A percentile compares a stretch with the other conserved stretches of the same genome.
Evolutionary conservation across 2,329 filamentous ascomycete genomes (phyloP).

Genomic region (Hymenoscyphus salicellus): DNA sequence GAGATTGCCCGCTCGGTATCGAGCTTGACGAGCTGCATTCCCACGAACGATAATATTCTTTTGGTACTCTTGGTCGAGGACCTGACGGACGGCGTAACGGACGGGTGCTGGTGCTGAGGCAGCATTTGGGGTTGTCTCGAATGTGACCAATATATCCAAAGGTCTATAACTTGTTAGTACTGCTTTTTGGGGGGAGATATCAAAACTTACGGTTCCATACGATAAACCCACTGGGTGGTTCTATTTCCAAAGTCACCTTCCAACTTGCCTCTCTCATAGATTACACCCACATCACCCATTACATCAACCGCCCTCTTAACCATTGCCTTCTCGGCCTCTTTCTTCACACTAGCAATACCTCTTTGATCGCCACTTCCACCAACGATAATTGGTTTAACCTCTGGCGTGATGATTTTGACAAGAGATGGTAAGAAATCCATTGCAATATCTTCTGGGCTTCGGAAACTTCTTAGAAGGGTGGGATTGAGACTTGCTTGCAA

Average conservation of each 20-base stretch:
- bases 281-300: conserved; percentile 78
- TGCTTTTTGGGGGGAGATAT: not conserved
- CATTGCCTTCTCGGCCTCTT: conserved; percentile 78
- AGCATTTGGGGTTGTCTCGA: conserved; percentile 61
- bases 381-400: conserved; percentile 87
- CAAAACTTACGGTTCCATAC: conserved; percentile 85
- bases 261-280: conserved; percentile 76
- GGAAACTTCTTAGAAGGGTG: conserved; percentile 71
- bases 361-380: conserved; percentile 62
- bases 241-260: conserved; percentile 62
- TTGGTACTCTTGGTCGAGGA: conserved; percentile 84
- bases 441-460: conserved; percentile 72
- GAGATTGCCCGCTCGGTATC: conserved; percentile 54
- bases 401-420: conserved; percentile 77
- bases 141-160: conserved; percentile 75
- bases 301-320: conserved; percentile 76
- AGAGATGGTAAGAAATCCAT: conserved; percentile 84
- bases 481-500: conserved; percentile 73
- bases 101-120: conserved; percentile 63
- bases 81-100: conserved; percentile 89
- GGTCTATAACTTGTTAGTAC: conserved; percentile 40
- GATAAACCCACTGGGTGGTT: conserved; percentile 73
- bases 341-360: conserved; percentile 79
- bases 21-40: conserved; percentile 61
- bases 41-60: conserved; percentile 68